Conservation (phyloP, 2,329 filamentous ascomycete species). For the Paraconiothyrium brasiliense region DNA sequence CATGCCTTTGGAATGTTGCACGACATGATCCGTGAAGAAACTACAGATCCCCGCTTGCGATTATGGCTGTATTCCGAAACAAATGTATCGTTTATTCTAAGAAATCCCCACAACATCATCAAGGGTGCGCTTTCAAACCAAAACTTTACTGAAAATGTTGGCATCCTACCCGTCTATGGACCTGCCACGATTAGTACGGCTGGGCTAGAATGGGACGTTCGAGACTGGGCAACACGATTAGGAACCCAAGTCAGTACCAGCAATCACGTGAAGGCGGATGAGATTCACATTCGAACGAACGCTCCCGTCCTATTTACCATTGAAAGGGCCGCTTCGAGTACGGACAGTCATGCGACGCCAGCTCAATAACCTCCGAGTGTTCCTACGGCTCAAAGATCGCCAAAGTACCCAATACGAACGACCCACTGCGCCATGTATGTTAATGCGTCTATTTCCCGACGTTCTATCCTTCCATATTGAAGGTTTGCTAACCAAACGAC, state of each 20-base stretch:
- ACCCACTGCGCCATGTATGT: constrained; percentile 14
- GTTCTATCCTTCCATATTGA: background rate
- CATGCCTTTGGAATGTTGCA: constrained; percentile 91
- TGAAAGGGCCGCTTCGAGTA: constrained; percentile 39
- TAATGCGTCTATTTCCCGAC: constrained; percentile 14
- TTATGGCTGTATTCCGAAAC: constrained; percentile 84
- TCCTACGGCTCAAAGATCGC: background rate
- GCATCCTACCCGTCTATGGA: constrained; percentile 86
- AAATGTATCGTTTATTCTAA: constrained; percentile 84
- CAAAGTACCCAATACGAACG: background rate
- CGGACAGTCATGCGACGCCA: constrained; percentile 1
- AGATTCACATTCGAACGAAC: constrained; percentile 52
- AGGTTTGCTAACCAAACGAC: constrained; percentile 5
- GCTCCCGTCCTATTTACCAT: constrained; percentile 60
- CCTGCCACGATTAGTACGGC: constrained; percentile 78
- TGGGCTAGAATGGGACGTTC: constrained; percentile 91
- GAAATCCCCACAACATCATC: constrained; percentile 72
- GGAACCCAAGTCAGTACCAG: constrained; percentile 60
- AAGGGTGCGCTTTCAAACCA: constrained; percentile 62
- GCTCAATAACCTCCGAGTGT: constrained; percentile 11
- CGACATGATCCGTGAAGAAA: constrained; percentile 72
- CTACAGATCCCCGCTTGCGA: constrained; percentile 52
- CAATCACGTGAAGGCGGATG: constrained; percentile 57
- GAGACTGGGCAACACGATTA: constrained; percentile 74
- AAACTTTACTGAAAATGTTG: constrained; percentile 79